phyloP scores from a whole-genome alignment of 2,329 filamentous ascomycete genomes.

The Fonsecaea erecta region DNA sequence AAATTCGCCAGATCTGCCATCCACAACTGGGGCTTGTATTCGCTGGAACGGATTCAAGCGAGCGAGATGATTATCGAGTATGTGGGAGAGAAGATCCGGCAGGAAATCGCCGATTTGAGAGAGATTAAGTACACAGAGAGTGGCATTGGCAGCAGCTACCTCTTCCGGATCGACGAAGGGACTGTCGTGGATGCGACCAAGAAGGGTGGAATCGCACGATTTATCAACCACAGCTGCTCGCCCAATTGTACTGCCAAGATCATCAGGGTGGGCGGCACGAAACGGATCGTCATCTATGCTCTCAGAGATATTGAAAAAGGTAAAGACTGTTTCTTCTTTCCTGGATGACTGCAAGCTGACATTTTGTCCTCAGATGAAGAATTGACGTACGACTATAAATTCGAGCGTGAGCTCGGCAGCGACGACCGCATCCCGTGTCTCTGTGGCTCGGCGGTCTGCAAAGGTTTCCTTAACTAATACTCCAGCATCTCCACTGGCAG shows the following conservation, averaged over 20 bases:
- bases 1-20: slow-evolving; percentile 97
- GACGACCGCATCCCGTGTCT: slow-evolving; percentile 96
- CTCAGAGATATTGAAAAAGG: slow-evolving; percentile 92
- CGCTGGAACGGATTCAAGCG: slow-evolving; percentile 94
- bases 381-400: slow-evolving; percentile 99
- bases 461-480: slow-evolving; percentile 91
- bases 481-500: background rate
- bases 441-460: slow-evolving; percentile 93
- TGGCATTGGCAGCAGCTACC: slow-evolving; percentile 94
- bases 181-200: slow-evolving; percentile 98
- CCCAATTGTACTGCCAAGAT: slow-evolving; percentile 99
- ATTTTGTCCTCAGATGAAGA: slow-evolving; percentile 75
- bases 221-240: slow-evolving; percentile 97
- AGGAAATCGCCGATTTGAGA: slow-evolving; percentile 95
- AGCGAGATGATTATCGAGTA: slow-evolving; percentile 99
- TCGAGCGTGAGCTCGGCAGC: slow-evolving; percentile 94
- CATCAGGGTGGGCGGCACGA: slow-evolving; percentile 97
- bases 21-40: slow-evolving; percentile 98
- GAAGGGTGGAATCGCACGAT: slow-evolving; percentile 94
- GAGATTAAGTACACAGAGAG: slow-evolving; percentile 92
- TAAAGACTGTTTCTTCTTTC: slow-evolving; percentile 56
- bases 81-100: slow-evolving; percentile 94
- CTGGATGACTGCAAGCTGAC: slow-evolving; percentile 40
- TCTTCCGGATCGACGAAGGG: slow-evolving; percentile 97
- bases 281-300: slow-evolving; percentile 98